A percentile compares a stretch with the other conserved stretches of the same genome.
phyloP scores from a whole-genome alignment of 2,329 filamentous ascomycete genomes.

The Penicillium sp. region DNA sequence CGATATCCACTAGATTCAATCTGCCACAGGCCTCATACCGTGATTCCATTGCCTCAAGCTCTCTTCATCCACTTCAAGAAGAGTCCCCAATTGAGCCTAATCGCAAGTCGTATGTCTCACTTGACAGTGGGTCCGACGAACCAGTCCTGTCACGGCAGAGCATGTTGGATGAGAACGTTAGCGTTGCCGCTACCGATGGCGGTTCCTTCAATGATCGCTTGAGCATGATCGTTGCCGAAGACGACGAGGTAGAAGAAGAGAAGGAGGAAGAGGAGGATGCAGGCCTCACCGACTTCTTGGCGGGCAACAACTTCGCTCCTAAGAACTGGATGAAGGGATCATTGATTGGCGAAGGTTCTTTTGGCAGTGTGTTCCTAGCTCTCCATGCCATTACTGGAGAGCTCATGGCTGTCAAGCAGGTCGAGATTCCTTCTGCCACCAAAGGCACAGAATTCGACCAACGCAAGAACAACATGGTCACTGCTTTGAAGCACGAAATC shows the following conservation, averaged over 20 bases:
- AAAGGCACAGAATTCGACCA: slow-evolving; percentile 76
- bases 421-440: slow-evolving; percentile 79
- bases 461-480: slow-evolving; percentile 97
- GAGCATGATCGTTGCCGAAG: slow-evolving; percentile 78
- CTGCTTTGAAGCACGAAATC: slow-evolving; percentile 95
- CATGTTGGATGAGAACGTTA: slow-evolving; percentile 81
- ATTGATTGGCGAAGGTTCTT: slow-evolving; percentile 93
- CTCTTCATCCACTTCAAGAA: slow-evolving; percentile 86
- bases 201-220: slow-evolving; percentile 79
- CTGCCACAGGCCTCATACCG: slow-evolving; percentile 65
- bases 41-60: slow-evolving; percentile 83
- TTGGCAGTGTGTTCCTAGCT: slow-evolving; percentile 91
- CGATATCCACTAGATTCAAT: slow-evolving; percentile 59
- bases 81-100: slow-evolving; percentile 84
- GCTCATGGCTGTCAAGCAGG: slow-evolving; percentile 96
- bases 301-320: slow-evolving; percentile 91
- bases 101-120: slow-evolving; percentile 91
- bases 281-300: slow-evolving; percentile 83
- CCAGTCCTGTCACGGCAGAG: slow-evolving; percentile 73
- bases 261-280: slow-evolving; percentile 46
- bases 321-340: slow-evolving; percentile 99
- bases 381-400: slow-evolving; percentile 95
- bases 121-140: slow-evolving; percentile 63
- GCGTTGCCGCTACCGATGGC: slow-evolving; percentile 59
- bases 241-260: slow-evolving; percentile 79